A percentile compares a stretch with the other conserved stretches of the same genome.
These are phyloP conservation scores for Stephanocyclus meneghinianus DNA, from an alignment of 352 stramenopile genomes.

Conservation along the genomic window DNA sequence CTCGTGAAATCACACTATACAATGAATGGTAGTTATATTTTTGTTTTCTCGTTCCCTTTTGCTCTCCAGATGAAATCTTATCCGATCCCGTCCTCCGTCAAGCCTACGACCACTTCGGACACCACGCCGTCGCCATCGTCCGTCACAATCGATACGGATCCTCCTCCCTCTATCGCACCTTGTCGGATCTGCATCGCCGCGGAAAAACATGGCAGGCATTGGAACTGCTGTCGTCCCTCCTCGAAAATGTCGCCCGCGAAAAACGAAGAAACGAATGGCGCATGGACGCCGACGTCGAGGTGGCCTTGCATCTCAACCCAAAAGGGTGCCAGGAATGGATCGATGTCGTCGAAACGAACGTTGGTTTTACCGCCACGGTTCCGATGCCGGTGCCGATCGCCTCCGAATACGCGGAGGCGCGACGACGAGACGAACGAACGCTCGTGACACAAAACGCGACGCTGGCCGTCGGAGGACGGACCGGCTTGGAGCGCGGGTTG, in stretches of 20 bases:
- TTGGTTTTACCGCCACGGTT: constrained; percentile 30
- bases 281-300: constrained; percentile 29
- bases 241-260: constrained; percentile 27
- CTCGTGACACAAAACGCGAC: constrained; percentile 24
- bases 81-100: constrained; percentile 49
- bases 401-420: constrained; percentile 7
- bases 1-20: not conserved
- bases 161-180: constrained; percentile 31
- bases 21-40: not conserved
- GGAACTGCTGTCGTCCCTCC: constrained; percentile 17
- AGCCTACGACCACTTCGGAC: constrained; percentile 57
- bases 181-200: constrained; percentile 43
- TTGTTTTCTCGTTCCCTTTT: constrained; percentile 11
- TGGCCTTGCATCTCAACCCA: constrained; percentile 25
- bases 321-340: constrained; percentile 1
- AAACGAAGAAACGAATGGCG: constrained; percentile 22
- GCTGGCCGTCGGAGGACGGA: constrained; percentile 37
- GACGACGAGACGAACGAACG: not conserved
- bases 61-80: constrained; percentile 51
- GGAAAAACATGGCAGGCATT: constrained; percentile 35
- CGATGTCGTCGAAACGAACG: constrained; percentile 36
- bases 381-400: constrained; percentile 10
- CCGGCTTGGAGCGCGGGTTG: constrained; percentile 33
- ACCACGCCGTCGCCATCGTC: constrained; percentile 32
- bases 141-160: constrained; percentile 24